Evolutionary conservation across 495 filamentous ascomycete genomes (phyloP).

Genomic region (Parmelia sp.): DNA sequence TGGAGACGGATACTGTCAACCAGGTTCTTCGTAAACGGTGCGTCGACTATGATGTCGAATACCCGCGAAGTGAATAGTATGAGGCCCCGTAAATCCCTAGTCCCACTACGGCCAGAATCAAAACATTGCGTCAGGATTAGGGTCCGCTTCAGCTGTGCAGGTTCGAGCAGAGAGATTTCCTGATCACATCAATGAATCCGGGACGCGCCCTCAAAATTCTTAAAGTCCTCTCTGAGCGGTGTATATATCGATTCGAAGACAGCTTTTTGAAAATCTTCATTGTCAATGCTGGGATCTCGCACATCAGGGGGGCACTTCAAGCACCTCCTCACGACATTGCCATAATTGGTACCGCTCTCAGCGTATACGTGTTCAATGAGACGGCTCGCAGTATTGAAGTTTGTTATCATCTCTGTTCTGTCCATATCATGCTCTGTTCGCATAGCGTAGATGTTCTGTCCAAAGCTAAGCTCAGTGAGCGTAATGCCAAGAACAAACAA

Average conservation of each 20-base stretch:
- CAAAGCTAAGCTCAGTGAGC: constrained; percentile 33
- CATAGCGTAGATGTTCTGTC: constrained; percentile 24
- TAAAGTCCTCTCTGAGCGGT: constrained; percentile 18
- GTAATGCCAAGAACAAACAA: constrained; percentile 32
- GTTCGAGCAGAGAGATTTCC: too few species aligned
- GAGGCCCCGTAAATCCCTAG: too few species aligned
- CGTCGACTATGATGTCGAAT: too few species aligned
- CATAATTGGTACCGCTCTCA: constrained; percentile 29
- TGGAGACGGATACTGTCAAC: too few species aligned
- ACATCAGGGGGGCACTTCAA: constrained; percentile 25
- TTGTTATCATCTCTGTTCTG: constrained; percentile 18
- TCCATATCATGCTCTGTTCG: constrained; percentile 26
- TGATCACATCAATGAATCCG: neutral
- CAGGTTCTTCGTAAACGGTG: too few species aligned
- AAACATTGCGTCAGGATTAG: too few species aligned
- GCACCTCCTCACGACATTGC: constrained; percentile 29
- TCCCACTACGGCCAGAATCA: too few species aligned
- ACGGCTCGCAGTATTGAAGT: constrained; percentile 29
- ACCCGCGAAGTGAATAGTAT: too few species aligned
- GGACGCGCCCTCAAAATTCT: constrained; percentile 7
- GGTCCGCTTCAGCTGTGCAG: too few species aligned
- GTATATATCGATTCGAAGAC: constrained; percentile 25
- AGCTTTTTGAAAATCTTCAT: constrained; percentile 25
- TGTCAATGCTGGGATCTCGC: constrained; percentile 22
- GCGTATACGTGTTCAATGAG: constrained; percentile 24